A percentile compares a stretch with the other conserved stretches of the same genome.
Evolutionary conservation across 257 asterid genomes (phyloP).

Genomic region (Henckelia pumila): DNA sequence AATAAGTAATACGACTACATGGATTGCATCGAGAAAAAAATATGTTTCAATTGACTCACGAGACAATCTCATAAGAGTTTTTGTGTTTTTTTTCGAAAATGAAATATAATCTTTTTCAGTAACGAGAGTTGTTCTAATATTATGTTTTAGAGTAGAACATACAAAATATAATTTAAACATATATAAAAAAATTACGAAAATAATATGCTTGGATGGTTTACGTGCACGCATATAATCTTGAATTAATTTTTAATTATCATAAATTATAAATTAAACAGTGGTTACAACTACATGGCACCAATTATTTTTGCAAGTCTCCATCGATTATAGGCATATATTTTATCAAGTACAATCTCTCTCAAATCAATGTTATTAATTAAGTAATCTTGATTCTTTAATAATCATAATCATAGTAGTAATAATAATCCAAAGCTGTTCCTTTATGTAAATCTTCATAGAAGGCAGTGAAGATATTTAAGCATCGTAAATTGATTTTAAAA

Average conservation of each 20-base stretch:
- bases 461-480: conserved; percentile 36
- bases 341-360: conserved; percentile 22
- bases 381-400: conserved; percentile 8
- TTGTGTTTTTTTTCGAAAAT: too few species aligned
- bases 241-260: conserved; percentile 21
- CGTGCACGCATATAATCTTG: conserved; percentile 35
- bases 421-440: neutral
- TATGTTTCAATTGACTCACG: too few species aligned
- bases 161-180: too few species aligned
- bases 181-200: too few species aligned
- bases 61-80: too few species aligned
- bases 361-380: conserved; percentile 11
- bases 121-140: too few species aligned
- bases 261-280: conserved; percentile 20
- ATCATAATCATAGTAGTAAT: too few species aligned
- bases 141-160: too few species aligned
- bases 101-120: too few species aligned
- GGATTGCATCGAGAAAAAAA: too few species aligned
- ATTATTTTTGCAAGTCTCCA: conserved; percentile 19
- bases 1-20: too few species aligned
- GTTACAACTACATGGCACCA: conserved; percentile 31
- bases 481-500: conserved; percentile 27
- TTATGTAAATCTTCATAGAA: conserved; percentile 35
- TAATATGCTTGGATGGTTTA: neutral
- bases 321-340: neutral